These are phyloP conservation scores for Martiniozyma abietophila DNA, from an alignment of 805 yeast genomes.

Conservation along the genomic window DNA sequence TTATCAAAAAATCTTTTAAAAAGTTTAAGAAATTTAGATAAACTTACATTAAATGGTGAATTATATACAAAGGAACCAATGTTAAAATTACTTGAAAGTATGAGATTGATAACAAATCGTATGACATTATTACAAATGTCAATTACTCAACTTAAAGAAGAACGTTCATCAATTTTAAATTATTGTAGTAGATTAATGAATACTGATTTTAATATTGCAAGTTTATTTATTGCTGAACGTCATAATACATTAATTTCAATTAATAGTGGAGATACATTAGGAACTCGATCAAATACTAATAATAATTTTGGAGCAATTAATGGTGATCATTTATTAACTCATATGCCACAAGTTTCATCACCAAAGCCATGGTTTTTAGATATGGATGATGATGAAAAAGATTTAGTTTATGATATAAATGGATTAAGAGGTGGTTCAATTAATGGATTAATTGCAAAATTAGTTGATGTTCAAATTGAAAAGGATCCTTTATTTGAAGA, in stretches of 20 bases:
- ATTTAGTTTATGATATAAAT: slow-evolving; percentile 48
- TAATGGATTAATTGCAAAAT: slow-evolving; percentile 67
- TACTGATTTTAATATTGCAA: slow-evolving; percentile 54
- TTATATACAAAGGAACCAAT: slow-evolving; percentile 22
- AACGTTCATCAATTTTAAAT: slow-evolving; percentile 58
- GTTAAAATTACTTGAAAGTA: slow-evolving; percentile 28
- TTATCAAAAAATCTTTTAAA: slow-evolving; percentile 39
- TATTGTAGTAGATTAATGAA: slow-evolving; percentile 75
- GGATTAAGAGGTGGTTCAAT: slow-evolving; percentile 83
- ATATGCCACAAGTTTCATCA: too few species aligned
- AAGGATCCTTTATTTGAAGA: slow-evolving; percentile 54
- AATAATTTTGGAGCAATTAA: background rate
- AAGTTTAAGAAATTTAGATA: slow-evolving; percentile 33
- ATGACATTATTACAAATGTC: slow-evolving; percentile 30
- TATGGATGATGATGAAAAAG: slow-evolving; percentile 46
- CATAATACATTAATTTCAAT: slow-evolving; percentile 28
- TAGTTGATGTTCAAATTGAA: slow-evolving; percentile 62
- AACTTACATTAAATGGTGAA: slow-evolving; percentile 27
- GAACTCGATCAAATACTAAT: too few species aligned
- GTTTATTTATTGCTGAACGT: slow-evolving; percentile 38
- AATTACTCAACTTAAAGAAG: slow-evolving; percentile 55
- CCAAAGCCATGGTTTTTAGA: slow-evolving; percentile 61
- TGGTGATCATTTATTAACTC: background rate
- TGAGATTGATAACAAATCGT: slow-evolving; percentile 29
- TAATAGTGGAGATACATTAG: slow-evolving; percentile 19